Evolutionary conservation across 805 yeast genomes (phyloP).

Genomic region (Suhomyces sp.): DNA sequence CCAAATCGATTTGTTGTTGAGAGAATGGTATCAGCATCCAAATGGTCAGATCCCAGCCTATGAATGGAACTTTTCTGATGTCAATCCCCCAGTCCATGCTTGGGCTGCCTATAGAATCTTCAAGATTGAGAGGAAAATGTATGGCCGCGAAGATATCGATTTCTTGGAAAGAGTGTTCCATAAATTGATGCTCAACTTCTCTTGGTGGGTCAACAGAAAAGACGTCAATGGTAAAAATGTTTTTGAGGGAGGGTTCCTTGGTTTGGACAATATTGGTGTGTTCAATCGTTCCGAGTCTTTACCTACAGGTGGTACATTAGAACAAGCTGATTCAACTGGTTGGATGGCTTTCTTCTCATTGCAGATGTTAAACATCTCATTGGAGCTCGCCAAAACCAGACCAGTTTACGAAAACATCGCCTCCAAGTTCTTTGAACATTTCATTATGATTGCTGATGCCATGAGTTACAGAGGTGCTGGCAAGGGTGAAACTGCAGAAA

Average conservation of each 20-base stretch:
- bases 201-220: constrained; percentile 97
- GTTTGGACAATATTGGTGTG: constrained; percentile 88
- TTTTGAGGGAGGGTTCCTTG: constrained; percentile 92
- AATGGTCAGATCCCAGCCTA: constrained; percentile 97
- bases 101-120: constrained; percentile 89
- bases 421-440: constrained; percentile 90
- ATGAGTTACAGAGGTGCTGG: constrained; percentile 64
- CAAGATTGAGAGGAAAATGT: constrained; percentile 82
- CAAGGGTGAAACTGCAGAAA: constrained; percentile 36
- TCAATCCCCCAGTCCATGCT: constrained; percentile 97
- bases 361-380: constrained; percentile 88
- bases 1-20: constrained; percentile 77
- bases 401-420: constrained; percentile 92
- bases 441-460: constrained; percentile 87
- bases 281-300: constrained; percentile 90
- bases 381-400: constrained; percentile 81
- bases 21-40: constrained; percentile 98
- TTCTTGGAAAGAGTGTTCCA: constrained; percentile 93
- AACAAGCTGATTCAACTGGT: constrained; percentile 94
- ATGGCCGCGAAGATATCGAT: constrained; percentile 74
- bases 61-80: constrained; percentile 94
- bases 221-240: constrained; percentile 84
- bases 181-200: constrained; percentile 80
- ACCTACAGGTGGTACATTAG: constrained; percentile 87
- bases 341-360: constrained; percentile 95